Base-by-base conservation (phyloP, 345 rosid genomes). In the Kernera saxatilis region DNA sequence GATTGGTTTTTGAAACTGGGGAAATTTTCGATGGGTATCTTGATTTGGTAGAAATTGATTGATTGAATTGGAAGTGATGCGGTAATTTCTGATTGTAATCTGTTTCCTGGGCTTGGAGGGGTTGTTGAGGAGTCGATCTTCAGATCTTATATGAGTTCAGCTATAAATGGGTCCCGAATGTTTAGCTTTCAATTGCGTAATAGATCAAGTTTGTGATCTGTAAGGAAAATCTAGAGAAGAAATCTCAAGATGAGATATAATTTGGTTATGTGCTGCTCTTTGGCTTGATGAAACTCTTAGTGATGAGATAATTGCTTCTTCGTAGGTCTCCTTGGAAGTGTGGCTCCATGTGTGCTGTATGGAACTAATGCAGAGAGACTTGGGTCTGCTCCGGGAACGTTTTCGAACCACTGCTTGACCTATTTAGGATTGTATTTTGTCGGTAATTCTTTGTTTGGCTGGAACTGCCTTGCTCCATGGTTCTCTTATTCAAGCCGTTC, bases 361-460 rank as follows among this genome's bases (percentile, higher is more conserved):
- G 98, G 98, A 77, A 86, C 84, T 67, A 91, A 91, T 75, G 95
- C 73, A 15, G 98, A 91, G 84, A 87, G 98, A 72, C 88, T 93
- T 65, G 90, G 87, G 13, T 85, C 94, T 54, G 70, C 78, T 57
- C 81, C 94, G 0, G 96, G 91, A 67, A 85, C 90, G 27, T 93
- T 93, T 80, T 78, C 94, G n/a, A 84, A 71, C 69, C 96, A 88
- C 55, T 88, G 98, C 73, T 72, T 89, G 81, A 74, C 90, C 6
- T 93, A 93, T 77, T 59, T 83, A 22, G 90, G 89, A 55, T 80
- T 93, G 19, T 93, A 81, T 82, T 72, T 93, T 79, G 76, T 93
- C 3, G 97, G 96, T 30, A 82, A 81, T 8, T 70, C 82, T 36
- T 37, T 86, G 54, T 87, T 82, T 52, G 88, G 98, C 10, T 74